Base-by-base conservation (phyloP, 805 yeast species). In the Wickerhamomyces hampshirensis region DNA sequence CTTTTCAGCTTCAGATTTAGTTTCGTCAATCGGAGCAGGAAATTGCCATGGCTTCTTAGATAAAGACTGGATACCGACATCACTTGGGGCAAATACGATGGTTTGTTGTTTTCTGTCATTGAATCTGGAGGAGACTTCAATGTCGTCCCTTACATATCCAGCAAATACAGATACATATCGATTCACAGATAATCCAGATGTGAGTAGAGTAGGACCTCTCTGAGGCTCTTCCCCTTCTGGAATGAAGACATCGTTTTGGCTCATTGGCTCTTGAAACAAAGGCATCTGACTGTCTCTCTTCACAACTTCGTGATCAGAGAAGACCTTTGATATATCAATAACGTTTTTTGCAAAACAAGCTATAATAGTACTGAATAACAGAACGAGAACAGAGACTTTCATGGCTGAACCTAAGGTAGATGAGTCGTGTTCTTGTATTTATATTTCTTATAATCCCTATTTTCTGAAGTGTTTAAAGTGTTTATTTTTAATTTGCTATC, bases 41-140 rank as follows among this genome's bases (percentile, higher is more conserved):
- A 81, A 86, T 53, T 81, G 80, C 95, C 95, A 87, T 15, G 95
- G 95, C 55, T 85, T 86, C 37, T 56, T 38, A 4, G 58, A 10
- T 32, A 80, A 52, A 2, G 66, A 59, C 23, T 61, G 60, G 40
- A 86, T 65, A 4, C 86, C 89, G 10, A 56, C 58, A 51, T 86
- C 76, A 2, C 76, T 65, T 6, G 95, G 95, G 3, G 94, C 85
- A 50, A 86, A 71, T 6, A 86, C 70, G 16, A 84, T 59, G 38
- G 62, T 66, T 48, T 63, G 63, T 26, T 51, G 50, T 21, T 63
- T 59, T 12, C 60, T 55, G 39, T 66, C 58, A 40, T 71, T 77
- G 44, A 82, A 70, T 43, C 69, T 66, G 14, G 51, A 38, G 19
- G 73, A 68, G 18, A 81, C 51, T 10, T 64, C 69, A 12, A 68